phyloP scores from a whole-genome alignment of 192 early-diverging fungal species.

The Diversispora epigaea region DNA sequence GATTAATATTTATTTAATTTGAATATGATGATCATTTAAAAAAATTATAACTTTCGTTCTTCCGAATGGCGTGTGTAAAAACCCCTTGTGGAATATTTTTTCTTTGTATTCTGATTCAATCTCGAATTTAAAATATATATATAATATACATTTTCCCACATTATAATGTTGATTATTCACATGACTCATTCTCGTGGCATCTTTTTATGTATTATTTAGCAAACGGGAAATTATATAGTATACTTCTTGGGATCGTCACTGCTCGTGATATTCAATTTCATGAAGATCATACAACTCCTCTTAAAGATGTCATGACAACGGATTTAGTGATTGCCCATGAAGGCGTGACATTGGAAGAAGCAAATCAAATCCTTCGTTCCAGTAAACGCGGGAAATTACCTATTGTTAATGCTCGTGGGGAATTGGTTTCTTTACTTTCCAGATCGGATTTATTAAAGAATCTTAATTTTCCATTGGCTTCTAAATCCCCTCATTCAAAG shows the following conservation, averaged over 20 bases:
- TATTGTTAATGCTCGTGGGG: constrained; percentile 80
- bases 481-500: constrained; percentile 75
- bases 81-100: constrained; percentile 37
- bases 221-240: constrained; percentile 82
- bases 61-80: constrained; percentile 37
- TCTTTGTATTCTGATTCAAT: constrained; percentile 22
- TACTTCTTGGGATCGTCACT: constrained; percentile 94
- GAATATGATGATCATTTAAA: constrained; percentile 7
- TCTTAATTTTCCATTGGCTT: constrained; percentile 91
- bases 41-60: constrained; percentile 47
- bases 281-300: constrained; percentile 57
- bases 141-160: neutral
- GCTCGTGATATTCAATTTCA: constrained; percentile 96
- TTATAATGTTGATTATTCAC: neutral
- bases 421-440: constrained; percentile 86
- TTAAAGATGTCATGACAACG: constrained; percentile 87
- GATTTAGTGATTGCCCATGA: constrained; percentile 82
- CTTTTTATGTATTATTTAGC: constrained; percentile 41
- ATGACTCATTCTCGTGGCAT: neutral
- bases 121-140: neutral
- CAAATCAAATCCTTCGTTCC: constrained; percentile 80
- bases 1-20: neutral
- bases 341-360: constrained; percentile 88
- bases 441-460: constrained; percentile 97
- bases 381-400: constrained; percentile 98